Base-by-base conservation (phyloP, 768 basidiomycete species). In the Amanita phalloides region DNA sequence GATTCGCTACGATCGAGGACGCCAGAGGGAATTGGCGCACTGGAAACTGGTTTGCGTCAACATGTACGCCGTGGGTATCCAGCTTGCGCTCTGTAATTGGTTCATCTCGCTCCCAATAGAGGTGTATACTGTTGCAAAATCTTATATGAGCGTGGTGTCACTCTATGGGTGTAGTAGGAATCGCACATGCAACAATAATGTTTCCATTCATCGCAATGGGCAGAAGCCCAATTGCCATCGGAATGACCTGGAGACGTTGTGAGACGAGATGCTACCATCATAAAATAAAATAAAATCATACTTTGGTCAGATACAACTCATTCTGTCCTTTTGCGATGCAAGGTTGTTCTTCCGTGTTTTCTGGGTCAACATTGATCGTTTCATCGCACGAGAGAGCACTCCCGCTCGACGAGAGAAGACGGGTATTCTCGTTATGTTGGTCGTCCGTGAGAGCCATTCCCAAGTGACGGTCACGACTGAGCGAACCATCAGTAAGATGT, bases 1-100 rank as follows among this genome's bases (percentile, higher is more conserved):
- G 20, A 8, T 33, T 33, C 13, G 13, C 21, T 14, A 13, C 11
- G 3, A 6, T 3, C 33, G 26, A 9, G 21, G 26, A 6, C 11
- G 30, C 1, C 6, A 14, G 23, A 9, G 9, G 43, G 10, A 25
- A 7, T 5, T 37, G 23, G 59, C 68, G 35, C 45, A 81, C 81
- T 82, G 82, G 56, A 82, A 78, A 53, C 75, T 78, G 0, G 81
- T 78, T 41, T 77, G 63, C 0, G 79, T 79, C 49, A 84, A 60
- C 66, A 84, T 72, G 58, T 82, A 82, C 0, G 76, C 74, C 0
- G 81, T 82, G 2, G 79, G 76, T 26, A 84, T 78, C 81, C 81
- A 84, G 55, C 79, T 81, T 0, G 80, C 80, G 51, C 76, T 81
- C 55, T 82, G 78, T 3, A 84, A 69, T 59, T 79, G 73, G 6